phyloP scores from a whole-genome alignment of 306 rosid genomes.

The Cicer cuneatum region DNA sequence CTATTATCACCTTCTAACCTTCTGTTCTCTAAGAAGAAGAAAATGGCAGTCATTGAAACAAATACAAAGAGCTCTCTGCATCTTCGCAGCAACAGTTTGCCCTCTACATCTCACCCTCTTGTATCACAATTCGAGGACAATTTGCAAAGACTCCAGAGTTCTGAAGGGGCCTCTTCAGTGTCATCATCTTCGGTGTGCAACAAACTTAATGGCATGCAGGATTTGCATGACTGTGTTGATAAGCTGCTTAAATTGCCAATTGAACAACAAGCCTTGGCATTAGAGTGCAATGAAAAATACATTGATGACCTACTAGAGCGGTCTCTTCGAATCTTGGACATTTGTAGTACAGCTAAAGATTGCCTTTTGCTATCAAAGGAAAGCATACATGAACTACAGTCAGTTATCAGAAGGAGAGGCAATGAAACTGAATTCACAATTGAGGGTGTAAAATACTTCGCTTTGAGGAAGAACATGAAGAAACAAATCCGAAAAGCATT shows the following conservation, averaged over 20 bases:
- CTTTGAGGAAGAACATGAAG: conserved; percentile 35
- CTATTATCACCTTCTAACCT: conserved; percentile 5
- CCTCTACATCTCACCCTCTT: conserved; percentile 44
- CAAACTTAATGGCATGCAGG: conserved; percentile 42
- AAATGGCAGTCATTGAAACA: conserved; percentile 46
- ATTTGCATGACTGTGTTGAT: conserved; percentile 42
- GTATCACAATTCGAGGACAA: conserved; percentile 47
- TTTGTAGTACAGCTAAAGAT: conserved; percentile 26
- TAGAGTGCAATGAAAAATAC: conserved; percentile 25
- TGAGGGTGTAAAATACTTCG: conserved; percentile 40
- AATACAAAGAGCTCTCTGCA: conserved; percentile 41
- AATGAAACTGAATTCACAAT: conserved; percentile 25
- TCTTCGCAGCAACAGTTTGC: conserved; percentile 46
- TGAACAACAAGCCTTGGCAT: conserved; percentile 36
- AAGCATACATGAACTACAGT: conserved; percentile 39
- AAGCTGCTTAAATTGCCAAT: conserved; percentile 48
- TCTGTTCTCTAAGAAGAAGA: conserved; percentile 4
- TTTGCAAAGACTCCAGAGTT: conserved; percentile 42
- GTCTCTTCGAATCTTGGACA: conserved; percentile 45
- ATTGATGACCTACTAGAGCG: conserved; percentile 43
- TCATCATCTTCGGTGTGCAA: conserved; percentile 43
- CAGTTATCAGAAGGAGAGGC: conserved; percentile 37
- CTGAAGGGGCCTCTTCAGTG: conserved; percentile 38
- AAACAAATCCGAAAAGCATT: conserved; percentile 40
- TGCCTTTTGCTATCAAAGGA: conserved; percentile 44